Percentiles rank a stretch among this genome's conserved stretches.
Conservation (phyloP, 2,329 filamentous ascomycete species). For the Harringtonia lauricola region DNA sequence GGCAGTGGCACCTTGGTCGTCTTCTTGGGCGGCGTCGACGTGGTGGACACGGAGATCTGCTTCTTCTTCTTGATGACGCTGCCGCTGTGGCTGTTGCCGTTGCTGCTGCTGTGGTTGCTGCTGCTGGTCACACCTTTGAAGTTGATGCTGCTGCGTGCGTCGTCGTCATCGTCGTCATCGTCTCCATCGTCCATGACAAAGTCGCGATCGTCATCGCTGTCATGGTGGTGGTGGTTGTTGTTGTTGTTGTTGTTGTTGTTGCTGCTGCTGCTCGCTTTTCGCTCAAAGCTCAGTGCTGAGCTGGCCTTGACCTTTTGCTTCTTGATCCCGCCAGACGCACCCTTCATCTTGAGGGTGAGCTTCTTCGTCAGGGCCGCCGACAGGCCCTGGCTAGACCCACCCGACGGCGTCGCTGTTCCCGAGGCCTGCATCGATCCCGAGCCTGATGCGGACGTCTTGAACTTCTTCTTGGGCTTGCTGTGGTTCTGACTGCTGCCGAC, state of each 20-base stretch:
- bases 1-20: conserved; percentile 27
- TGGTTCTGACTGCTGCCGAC: conserved; percentile 11
- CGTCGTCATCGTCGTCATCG: conserved; percentile 3
- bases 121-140: conserved; percentile 2
- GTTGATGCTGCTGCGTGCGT: conserved; percentile 5
- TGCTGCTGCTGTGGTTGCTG: neutral
- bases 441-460: conserved; percentile 28
- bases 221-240: conserved; percentile 8
- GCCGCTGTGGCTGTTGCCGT: neutral
- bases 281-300: conserved; percentile 39
- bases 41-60: conserved; percentile 16
- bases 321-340: conserved; percentile 31
- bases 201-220: conserved; percentile 9
- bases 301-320: conserved; percentile 44
- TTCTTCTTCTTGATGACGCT: conserved; percentile 10
- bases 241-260: conserved; percentile 8
- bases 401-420: conserved; percentile 9
- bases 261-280: conserved; percentile 18
- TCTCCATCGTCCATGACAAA: conserved; percentile 1
- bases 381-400: conserved; percentile 8
- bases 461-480: conserved; percentile 43
- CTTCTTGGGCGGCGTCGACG: conserved; percentile 31
- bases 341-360: conserved; percentile 35
- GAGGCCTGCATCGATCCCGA: neutral
- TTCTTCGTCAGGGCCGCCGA: conserved; percentile 10